Conservation (phyloP, 2,329 filamentous ascomycete species). For the Fusarium beomiforme region DNA sequence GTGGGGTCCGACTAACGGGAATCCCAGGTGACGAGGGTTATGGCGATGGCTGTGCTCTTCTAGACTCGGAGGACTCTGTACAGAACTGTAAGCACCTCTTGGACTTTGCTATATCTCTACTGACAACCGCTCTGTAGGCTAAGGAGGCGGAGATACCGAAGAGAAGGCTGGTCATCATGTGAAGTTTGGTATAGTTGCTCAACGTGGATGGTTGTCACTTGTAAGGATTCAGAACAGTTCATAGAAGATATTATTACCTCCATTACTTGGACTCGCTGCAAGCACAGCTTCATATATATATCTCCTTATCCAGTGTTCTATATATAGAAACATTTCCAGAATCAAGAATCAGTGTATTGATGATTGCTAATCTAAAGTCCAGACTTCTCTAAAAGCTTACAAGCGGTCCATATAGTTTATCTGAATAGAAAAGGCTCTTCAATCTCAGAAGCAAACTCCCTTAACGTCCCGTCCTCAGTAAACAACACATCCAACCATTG, state of each 20-base stretch:
- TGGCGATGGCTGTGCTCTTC: not conserved
- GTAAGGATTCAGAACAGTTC: no score
- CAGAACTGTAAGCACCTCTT: no score
- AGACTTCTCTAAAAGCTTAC: not conserved
- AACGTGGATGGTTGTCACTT: not conserved
- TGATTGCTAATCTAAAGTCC: no score
- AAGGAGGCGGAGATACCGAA: no score
- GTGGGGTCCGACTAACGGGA: not conserved
- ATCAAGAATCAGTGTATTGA: no score
- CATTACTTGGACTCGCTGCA: no score
- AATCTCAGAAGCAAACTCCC: conserved; percentile 42
- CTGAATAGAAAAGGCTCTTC: conserved; percentile 42
- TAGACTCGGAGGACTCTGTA: no score
- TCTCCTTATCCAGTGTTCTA: not conserved
- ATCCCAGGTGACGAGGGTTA: not conserved
- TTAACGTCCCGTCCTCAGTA: conserved; percentile 39
- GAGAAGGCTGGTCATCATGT: not conserved
- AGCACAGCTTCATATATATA: not conserved
- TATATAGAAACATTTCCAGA: not conserved
- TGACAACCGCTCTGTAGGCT: no score
- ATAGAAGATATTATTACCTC: no score
- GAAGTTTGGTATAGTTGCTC: not conserved
- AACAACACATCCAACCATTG: conserved; percentile 42
- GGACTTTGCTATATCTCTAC: no score
- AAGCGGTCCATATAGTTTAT: not conserved